Base-by-base conservation (phyloP, 345 rosid species). In the Brassica rapa region DNA sequence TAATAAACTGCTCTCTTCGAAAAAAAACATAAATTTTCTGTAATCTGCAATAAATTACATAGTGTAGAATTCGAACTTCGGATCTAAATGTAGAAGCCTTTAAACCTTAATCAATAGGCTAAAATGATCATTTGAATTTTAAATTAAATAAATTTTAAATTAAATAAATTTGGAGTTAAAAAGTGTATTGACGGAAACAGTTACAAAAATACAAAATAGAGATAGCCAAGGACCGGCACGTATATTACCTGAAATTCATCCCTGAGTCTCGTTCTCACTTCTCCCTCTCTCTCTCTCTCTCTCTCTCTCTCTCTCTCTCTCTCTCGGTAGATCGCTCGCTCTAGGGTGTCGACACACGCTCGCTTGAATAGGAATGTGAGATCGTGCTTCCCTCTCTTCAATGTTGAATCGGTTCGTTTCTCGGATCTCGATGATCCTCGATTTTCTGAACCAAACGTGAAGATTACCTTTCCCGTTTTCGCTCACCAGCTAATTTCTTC, bases 351-450 rank as follows among this genome's bases (percentile, higher is more conserved):
- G 61, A 59, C 53, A 51, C 60, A 77, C 80, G 81, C 70, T 83
- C 16, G 62, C 25, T 66, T 32, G 60, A 71, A 59, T 15, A 29
- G 11, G 25, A 61, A 27, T 30, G 62, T 69, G 77, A 77, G 74
- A 66, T 81, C 81, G 76, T 63, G 49, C 10, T 66, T 33, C 27
- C 24, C 37, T 61, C 66, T 32, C 64, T 60, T 55, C 41, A 2
- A 62, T 80, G 83, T 70, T 63, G 67, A 80, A n/a, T 80, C 79
- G 71, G 75, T 80, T 74, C 71, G 72, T 57, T 76, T 66, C 76
- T 35, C 81, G 79, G 71, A 71, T 82, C 80, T 74, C 86, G 80
- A 83, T 79, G 86, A 73, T 81, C 78, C 67, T 77, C 82, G 71
- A 19, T 76, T 80, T 56, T 33, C 63, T 81, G 71, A 72, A 71